Percentiles rank a stretch among this genome's conserved stretches.
phyloP scores from a whole-genome alignment of 2,329 filamentous ascomycete genomes.

The Hymenoscyphus occultus region DNA sequence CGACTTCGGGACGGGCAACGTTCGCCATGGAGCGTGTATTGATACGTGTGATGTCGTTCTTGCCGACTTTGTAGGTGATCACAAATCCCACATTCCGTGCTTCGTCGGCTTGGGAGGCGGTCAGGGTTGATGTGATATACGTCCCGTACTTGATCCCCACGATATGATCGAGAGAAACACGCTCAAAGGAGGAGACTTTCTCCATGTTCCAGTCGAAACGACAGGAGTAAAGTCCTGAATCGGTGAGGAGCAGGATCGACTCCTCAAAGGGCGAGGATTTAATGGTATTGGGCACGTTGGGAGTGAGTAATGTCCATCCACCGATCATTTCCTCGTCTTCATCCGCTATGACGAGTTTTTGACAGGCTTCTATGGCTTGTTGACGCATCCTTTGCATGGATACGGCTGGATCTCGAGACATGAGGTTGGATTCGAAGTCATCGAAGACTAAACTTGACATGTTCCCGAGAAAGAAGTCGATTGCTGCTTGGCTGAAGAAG shows the following conservation, averaged over 20 bases:
- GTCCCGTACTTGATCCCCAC: conserved; percentile 72
- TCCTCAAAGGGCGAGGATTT: conserved; percentile 77
- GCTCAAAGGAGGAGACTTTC: conserved; percentile 89
- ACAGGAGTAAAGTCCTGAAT: conserved; percentile 81
- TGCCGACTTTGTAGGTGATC: conserved; percentile 70
- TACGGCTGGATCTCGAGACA: conserved; percentile 85
- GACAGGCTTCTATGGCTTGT: conserved; percentile 84
- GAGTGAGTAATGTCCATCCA: conserved; percentile 85
- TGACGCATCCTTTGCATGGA: conserved; percentile 82
- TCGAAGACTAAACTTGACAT: conserved; percentile 83
- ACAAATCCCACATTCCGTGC: conserved; percentile 80
- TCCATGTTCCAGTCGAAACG: conserved; percentile 93
- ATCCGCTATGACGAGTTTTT: conserved; percentile 81
- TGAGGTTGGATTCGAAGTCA: conserved; percentile 92
- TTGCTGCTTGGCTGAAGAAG: conserved; percentile 92
- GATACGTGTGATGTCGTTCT: conserved; percentile 69
- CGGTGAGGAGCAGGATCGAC: conserved; percentile 81
- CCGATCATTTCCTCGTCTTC: conserved; percentile 80
- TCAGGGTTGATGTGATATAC: conserved; percentile 87
- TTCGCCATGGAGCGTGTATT: conserved; percentile 80
- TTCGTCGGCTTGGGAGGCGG: conserved; percentile 72
- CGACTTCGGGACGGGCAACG: conserved; percentile 34
- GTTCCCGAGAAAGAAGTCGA: conserved; percentile 90
- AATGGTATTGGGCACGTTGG: conserved; percentile 66
- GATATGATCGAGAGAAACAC: conserved; percentile 74